Base-by-base conservation (phyloP, 345 rosid species). In the Anacardium occidentale region DNA sequence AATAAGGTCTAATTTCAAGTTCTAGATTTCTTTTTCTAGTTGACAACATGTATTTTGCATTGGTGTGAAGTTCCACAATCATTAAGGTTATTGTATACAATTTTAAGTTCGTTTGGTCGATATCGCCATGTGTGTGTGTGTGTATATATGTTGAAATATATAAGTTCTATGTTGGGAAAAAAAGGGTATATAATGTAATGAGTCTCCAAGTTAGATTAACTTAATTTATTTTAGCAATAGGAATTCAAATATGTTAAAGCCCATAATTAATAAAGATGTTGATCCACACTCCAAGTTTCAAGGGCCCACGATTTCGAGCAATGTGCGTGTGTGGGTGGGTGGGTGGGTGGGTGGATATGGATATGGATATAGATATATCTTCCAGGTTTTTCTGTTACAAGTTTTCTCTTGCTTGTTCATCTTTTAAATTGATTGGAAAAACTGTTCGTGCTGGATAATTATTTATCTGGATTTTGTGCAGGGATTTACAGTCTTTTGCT, bases 401-500 rank as follows among this genome's bases (percentile, higher is more conserved):
- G 53, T 22, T 44, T 52, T 32, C 54, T 56, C 53, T 56, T 42
- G 50, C 1, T 64, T 64, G 10, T 15, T 22, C 52, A 11, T 4
- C 22, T 12, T 14, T 25, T 44, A 11, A 48, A 22, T 48, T 29
- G 32, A 50, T 26, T 29, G 11, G 67, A 21, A 29, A 75, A 62
- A 71, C 45, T 42, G 11, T n/a, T 44, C 50, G 21, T 54, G 29
- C 48, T 44, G 24, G 26, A 29, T 55, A 48, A 52, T 32, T 40
- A 52, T 24, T 50, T 58, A 25, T 45, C 26, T 6, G 32, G 64
- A 26, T 61, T 10, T 37, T 50, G 21, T 80, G 78, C 82, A 78
- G 84, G 82, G 74, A 15, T 68, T 64, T 37, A 44, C 74, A 14
- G 14, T 48, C 42, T 78, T 78, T 68, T 81, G 84, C 65, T 63